Evolutionary conservation across 768 basidiomycete genomes (phyloP).

Genomic region (Pleurotus ostreatus): DNA sequence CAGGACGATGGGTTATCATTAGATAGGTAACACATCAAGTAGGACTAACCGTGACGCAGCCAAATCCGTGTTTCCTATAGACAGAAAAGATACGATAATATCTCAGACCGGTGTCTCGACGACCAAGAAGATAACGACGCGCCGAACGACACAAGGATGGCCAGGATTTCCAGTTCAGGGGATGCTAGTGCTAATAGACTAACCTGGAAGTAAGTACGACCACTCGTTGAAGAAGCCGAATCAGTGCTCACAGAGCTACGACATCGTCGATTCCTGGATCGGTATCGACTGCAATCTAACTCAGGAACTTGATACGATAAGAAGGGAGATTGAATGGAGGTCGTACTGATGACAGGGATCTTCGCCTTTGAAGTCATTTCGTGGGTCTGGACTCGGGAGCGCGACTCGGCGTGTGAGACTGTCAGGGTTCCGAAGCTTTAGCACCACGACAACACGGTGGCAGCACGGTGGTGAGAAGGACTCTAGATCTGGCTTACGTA

Average conservation of each 20-base stretch:
- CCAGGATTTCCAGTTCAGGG: conserved; percentile 78
- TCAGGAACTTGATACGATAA: neutral
- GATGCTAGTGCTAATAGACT: conserved; percentile 78
- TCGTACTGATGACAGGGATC: conserved; percentile 68
- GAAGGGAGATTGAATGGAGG: neutral
- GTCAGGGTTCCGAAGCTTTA: no score
- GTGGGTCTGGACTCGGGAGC: no score
- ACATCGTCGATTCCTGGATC: conserved; percentile 86
- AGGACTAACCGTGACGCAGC: conserved; percentile 53
- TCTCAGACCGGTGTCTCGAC: no score
- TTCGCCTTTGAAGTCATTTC: conserved; percentile 12
- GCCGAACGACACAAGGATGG: conserved; percentile 77
- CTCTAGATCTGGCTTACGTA: no score
- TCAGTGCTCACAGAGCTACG: conserved; percentile 60
- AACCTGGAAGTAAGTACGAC: neutral
- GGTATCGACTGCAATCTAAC: conserved; percentile 57
- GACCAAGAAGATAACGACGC: neutral
- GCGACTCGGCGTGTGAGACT: no score
- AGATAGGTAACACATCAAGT: neutral
- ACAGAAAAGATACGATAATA: neutral
- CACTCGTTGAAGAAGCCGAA: neutral
- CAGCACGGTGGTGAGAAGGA: no score
- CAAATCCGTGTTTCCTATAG: conserved; percentile 67
- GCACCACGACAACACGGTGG: no score
- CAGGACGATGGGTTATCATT: neutral